Percentiles rank a stretch among this genome's conserved stretches.
These are phyloP conservation scores for Hypoxylon perforatum DNA, from an alignment of 495 filamentous ascomycete species.

Conservation along the genomic window DNA sequence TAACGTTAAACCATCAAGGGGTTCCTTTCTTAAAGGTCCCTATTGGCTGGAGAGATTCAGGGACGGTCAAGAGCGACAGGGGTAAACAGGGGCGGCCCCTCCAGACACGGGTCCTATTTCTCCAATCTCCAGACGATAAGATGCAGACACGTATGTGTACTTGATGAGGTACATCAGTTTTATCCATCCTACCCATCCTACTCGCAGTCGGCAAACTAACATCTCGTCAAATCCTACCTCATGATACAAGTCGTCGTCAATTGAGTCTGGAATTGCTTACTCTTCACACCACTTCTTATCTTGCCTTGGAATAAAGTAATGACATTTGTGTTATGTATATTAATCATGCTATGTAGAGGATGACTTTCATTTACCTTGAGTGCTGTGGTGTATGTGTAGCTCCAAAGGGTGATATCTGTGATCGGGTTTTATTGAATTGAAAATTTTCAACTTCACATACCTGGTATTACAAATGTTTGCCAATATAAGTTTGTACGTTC, in stretches of 20 bases:
- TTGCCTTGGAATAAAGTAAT: not conserved
- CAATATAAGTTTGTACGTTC: not conserved
- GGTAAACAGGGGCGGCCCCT: constrained; percentile 14
- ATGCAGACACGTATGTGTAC: constrained; percentile 5
- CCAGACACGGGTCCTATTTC: constrained; percentile 23
- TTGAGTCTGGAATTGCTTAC: not conserved
- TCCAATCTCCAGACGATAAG: constrained; percentile 12
- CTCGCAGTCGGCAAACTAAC: not conserved
- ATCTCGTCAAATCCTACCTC: not conserved
- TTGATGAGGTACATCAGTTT: constrained; percentile 9
- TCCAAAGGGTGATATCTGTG: not conserved
- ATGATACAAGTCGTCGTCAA: not conserved
- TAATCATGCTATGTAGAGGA: too few species aligned
- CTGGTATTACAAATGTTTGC: not conserved
- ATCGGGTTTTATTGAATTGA: not conserved
- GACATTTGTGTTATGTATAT: not conserved
- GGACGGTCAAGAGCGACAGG: constrained; percentile 25
- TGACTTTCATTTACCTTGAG: not conserved
- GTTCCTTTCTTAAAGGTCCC: constrained; percentile 8
- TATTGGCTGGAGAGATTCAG: constrained; percentile 34
- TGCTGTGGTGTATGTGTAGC: not conserved
- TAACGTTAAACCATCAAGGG: constrained; percentile 27
- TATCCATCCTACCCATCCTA: not conserved
- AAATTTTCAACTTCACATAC: not conserved
- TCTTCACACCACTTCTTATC: not conserved